These are phyloP conservation scores for Ustilago nuda DNA, from an alignment of 1,284 basidiomycete genomes.

Conservation along the genomic window DNA sequence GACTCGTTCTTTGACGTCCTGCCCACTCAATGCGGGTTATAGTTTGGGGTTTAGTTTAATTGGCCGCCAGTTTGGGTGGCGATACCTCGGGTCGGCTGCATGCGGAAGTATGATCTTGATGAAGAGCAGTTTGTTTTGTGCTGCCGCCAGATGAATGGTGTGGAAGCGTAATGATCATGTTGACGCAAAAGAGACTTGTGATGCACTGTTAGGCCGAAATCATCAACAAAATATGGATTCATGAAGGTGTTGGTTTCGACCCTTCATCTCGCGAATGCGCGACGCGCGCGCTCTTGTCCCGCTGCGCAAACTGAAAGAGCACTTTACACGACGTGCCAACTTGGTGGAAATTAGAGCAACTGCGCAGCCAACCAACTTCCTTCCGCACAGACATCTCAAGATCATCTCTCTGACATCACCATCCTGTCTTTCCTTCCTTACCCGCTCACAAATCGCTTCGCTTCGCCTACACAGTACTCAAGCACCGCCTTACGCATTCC, in stretches of 20 bases:
- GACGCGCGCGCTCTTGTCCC: conserved; percentile 4
- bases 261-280: conserved; percentile 4
- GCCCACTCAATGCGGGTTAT: not conserved
- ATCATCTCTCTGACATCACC: not conserved
- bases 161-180: not conserved
- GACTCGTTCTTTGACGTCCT: not conserved
- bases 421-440: not conserved
- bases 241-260: not conserved
- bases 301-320: not conserved
- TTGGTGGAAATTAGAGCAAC: not conserved
- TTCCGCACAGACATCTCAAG: not conserved
- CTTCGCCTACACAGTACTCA: not conserved
- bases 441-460: not conserved
- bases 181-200: too few species aligned
- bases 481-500: too few species aligned
- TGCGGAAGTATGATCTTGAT: too few species aligned
- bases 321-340: conserved; percentile 22
- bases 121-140: not conserved
- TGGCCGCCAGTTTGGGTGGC: too few species aligned
- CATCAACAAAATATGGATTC: too few species aligned
- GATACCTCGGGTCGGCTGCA: not conserved
- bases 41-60: not conserved
- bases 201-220: not conserved
- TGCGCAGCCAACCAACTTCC: not conserved
- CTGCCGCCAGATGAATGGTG: not conserved